Conservation (phyloP, 2,329 filamentous ascomycete genomes). For the Fusarium nodosum region DNA sequence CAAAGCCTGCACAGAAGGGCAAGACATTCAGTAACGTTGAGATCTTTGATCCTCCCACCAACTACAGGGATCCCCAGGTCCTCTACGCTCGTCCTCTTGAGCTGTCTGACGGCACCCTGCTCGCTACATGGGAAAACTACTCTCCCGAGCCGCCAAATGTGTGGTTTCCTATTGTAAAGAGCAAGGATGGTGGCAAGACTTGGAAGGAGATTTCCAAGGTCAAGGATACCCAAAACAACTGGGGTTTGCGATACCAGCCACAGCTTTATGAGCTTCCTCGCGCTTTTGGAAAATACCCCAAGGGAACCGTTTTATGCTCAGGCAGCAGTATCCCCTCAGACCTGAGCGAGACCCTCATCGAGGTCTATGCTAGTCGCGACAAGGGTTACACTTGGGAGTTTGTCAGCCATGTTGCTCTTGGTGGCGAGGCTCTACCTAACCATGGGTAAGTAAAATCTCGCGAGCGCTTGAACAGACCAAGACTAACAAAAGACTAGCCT, state of each 20-base stretch:
- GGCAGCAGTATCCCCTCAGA: slow-evolving; percentile 72
- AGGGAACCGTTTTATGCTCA: slow-evolving; percentile 73
- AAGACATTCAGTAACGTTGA: slow-evolving; percentile 50
- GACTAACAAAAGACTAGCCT: slow-evolving; percentile 51
- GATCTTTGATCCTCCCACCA: slow-evolving; percentile 59
- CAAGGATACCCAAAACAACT: slow-evolving; percentile 72
- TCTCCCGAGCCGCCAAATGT: slow-evolving; percentile 67
- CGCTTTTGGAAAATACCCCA: slow-evolving; percentile 68
- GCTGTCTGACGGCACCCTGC: slow-evolving; percentile 61
- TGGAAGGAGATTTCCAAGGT: slow-evolving; percentile 76
- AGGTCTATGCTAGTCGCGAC: slow-evolving; percentile 75
- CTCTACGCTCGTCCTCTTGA: slow-evolving; percentile 62
- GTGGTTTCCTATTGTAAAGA: slow-evolving; percentile 68
- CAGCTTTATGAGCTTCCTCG: slow-evolving; percentile 74
- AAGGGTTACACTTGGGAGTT: slow-evolving; percentile 74
- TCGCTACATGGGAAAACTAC: slow-evolving; percentile 70
- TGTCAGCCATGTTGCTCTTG: slow-evolving; percentile 73
- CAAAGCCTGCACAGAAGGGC: slow-evolving; percentile 26
- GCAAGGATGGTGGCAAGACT: slow-evolving; percentile 66
- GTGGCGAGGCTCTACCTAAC: slow-evolving; percentile 70
- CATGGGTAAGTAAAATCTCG: slow-evolving; percentile 58
- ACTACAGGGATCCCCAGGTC: slow-evolving; percentile 60
- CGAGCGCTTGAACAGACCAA: accelerated
- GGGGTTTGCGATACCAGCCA: slow-evolving; percentile 78
- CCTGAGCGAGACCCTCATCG: slow-evolving; percentile 74